These are phyloP conservation scores for Alternaria incomplexa DNA, from an alignment of 2,329 filamentous ascomycete species.

Conservation along the genomic window DNA sequence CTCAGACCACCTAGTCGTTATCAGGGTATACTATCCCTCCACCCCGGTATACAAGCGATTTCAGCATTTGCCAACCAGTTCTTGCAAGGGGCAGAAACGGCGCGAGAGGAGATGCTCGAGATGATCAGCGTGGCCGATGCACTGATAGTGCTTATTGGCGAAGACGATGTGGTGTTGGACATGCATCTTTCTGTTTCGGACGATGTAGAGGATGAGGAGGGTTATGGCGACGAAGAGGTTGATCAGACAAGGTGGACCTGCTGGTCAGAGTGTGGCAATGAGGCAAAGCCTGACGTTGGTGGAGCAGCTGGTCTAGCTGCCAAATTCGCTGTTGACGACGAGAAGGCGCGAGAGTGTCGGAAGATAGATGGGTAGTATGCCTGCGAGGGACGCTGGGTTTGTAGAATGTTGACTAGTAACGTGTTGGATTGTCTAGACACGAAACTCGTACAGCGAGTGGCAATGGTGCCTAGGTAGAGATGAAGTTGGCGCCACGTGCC, in stretches of 20 bases:
- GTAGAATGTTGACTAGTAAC: neutral
- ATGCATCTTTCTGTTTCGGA: neutral
- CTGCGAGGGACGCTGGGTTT: fast-evolving
- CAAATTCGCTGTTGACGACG: neutral
- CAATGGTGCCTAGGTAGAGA: neutral
- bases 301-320: neutral
- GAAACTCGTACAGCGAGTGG: neutral
- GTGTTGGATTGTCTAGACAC: neutral
- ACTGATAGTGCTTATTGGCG: neutral
- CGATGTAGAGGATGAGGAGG: neutral
- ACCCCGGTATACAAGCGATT: neutral
- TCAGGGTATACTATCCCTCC: neutral
- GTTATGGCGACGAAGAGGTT: neutral
- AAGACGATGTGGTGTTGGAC: neutral
- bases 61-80: neutral
- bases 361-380: neutral
- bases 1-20: neutral
- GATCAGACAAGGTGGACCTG: neutral
- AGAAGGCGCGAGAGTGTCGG: neutral
- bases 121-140: neutral
- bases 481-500: neutral
- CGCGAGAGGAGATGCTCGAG: neutral
- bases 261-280: neutral
- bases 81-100: neutral
- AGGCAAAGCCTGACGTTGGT: neutral